Base-by-base conservation (phyloP, 352 stramenopile genomes). In the Pythium rishiriense region DNA sequence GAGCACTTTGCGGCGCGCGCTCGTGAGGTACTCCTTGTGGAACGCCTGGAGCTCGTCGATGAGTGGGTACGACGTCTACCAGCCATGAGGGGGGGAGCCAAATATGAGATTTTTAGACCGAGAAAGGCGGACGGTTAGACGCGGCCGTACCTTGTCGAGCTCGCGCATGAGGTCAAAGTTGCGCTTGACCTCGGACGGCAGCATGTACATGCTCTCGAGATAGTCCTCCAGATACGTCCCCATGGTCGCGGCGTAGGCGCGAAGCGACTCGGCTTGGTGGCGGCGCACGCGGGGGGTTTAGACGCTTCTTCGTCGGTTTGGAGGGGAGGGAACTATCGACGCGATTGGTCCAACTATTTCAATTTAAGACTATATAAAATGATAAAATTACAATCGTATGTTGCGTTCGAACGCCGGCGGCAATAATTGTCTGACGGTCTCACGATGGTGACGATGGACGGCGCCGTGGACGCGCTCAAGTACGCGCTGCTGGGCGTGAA, bases 161-260 rank as follows among this genome's bases (percentile, higher is more conserved):
- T 95, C 86, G 21, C 86, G 83, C 83, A 95, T 93, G 55, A 95
- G 83, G 50, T 95, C 86, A 58, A 95, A 95, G 76, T 95, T 95
- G 65, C 86, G 84, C 75, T 95, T 95, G 69, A 95, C 80, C 78
- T 95, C 86, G 45, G 86, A 92, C 67, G 86, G 86, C 45, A 95
- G 82, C 83, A 93, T 88, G 74, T 93, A 93, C 78, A 95, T 93
- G 72, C 80, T 93, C 82, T 95, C 86, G 25, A 95, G 69, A 52
- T 83, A 93, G 76, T 95, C 86, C 62, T 95, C 86, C 51, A 95
- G 62, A 70, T 95, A 95, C 50, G 86, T 95, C 42, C 86, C 86
- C 86, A 95, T 95, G 43, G 9, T 67, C 25, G 21, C 37, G 19
- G 1, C 17, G 37, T 43, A n/a, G n/a, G n/a, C n/a, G n/a, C n/a